phyloP scores from a whole-genome alignment of 345 rosid genomes.

The Populus nigra region DNA sequence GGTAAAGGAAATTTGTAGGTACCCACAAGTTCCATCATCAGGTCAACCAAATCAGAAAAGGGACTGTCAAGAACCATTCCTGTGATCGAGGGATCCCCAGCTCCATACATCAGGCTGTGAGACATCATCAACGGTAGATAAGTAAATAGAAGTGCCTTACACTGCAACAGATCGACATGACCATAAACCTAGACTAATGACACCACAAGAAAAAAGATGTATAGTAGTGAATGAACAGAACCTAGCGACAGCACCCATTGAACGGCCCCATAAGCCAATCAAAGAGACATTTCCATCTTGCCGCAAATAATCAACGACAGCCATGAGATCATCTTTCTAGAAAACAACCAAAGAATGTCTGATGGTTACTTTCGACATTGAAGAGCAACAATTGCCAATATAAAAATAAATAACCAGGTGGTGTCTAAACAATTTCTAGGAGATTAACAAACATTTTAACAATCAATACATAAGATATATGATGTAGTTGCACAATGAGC shows the following conservation, averaged over 20 bases:
- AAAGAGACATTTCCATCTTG: conserved; percentile 85
- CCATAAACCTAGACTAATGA: not conserved
- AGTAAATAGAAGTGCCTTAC: conserved; percentile 5
- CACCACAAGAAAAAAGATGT: not conserved
- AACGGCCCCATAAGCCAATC: conserved; percentile 95
- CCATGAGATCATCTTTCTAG: conserved; percentile 86
- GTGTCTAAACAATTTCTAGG: not conserved
- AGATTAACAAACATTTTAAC: not conserved
- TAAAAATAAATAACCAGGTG: not conserved
- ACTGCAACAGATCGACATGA: not conserved
- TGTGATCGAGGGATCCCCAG: conserved; percentile 90
- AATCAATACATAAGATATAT: not conserved
- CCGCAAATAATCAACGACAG: conserved; percentile 76
- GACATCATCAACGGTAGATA: conserved; percentile 12
- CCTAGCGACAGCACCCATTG: conserved; percentile 98
- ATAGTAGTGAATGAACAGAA: conserved; percentile 14
- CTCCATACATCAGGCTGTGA: conserved; percentile 87
- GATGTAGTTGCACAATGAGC: not conserved
- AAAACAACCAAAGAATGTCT: conserved; percentile 25
- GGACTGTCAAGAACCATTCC: conserved; percentile 96
- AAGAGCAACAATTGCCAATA: conserved; percentile 5
- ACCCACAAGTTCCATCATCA: conserved; percentile 93
- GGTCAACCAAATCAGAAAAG: conserved; percentile 85
- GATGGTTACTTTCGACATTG: conserved; percentile 9
- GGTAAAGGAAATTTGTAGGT: conserved; percentile 78